Evolutionary conservation across 1,284 basidiomycete genomes (phyloP), one percentile per base, ranked within the genome.

Genomic region (Rhodotorula sp.): DNA sequence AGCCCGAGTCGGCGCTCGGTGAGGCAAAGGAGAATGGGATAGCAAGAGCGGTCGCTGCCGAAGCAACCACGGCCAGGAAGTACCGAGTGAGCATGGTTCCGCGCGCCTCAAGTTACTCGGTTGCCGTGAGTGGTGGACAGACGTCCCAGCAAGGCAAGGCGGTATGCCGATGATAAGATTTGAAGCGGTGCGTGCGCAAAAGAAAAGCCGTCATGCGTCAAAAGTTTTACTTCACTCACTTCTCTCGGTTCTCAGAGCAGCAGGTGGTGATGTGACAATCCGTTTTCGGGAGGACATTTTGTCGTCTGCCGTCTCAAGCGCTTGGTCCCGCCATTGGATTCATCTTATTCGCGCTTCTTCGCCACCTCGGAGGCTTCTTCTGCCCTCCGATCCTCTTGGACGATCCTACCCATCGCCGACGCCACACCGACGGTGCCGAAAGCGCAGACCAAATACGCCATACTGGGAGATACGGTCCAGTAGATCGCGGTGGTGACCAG

Each of bases 401-500:
- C 46, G 14, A 67, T 18, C 49, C 22, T 26, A 2, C 14, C 26
- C 59, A 70, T 58, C 26, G 46, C 15, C 15, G 8, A 44, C 15
- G 66, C 69, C 0, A 64, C 66, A 0, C 42, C 53, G 42, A 61
- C 29, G 15, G 51, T 48, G 2, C 66, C 69, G 0, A 67, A 14
- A 17, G 59, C 62, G 17, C 68, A 59, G 12, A 57, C 22, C n/a
- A 33, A 57, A 49, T 71, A 75, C 24, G 71, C 71, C 22, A 33
- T 55, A 4, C 51, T 55, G 6, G 93, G 93, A 4, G 92, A 81
- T 26, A 73, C 62, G 0, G 80, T 60, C 79, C 80, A 83, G 66
- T 73, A 76, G 26, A 72, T 24, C 10, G 74, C 83, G 84, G 75
- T 81, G 87, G 91, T 91, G 29, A 95, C 82, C 10, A 95, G 79